phyloP scores from a whole-genome alignment of 768 basidiomycete genomes.

The Hirschioporus abietinus region DNA sequence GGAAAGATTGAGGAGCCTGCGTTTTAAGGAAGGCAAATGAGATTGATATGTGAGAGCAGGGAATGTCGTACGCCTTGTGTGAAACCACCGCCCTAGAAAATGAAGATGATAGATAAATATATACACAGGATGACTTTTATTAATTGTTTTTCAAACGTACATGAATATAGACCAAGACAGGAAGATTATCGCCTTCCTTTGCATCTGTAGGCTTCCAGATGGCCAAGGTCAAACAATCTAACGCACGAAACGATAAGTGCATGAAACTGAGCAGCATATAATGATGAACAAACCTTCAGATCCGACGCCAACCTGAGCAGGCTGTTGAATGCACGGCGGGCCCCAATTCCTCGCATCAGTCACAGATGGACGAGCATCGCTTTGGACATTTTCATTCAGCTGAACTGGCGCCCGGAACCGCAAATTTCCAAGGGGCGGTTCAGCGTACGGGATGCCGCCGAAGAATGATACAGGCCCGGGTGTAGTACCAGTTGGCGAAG shows the following conservation, averaged over 20 bases:
- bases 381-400: constrained; percentile 27
- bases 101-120: background rate
- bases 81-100: constrained; percentile 36
- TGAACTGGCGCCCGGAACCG: constrained; percentile 36
- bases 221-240: constrained; percentile 39
- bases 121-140: too few relatives aligned
- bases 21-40: background rate
- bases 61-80: constrained; percentile 24
- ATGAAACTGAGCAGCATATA: too few relatives aligned
- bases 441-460: constrained; percentile 51
- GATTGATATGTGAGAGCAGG: background rate
- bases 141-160: constrained; percentile 16
- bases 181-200: constrained; percentile 29
- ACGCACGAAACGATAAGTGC: constrained; percentile 6
- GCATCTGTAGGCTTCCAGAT: constrained; percentile 38
- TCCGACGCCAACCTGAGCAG: constrained; percentile 40
- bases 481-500: constrained; percentile 30
- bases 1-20: constrained; percentile 42
- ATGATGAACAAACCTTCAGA: constrained; percentile 32
- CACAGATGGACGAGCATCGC: constrained; percentile 19
- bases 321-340: constrained; percentile 39
- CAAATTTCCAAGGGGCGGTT: constrained; percentile 44
- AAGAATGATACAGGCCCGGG: constrained; percentile 36
- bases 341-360: constrained; percentile 41
- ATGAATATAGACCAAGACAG: constrained; percentile 40